Percentiles rank a stretch among this genome's conserved stretches.
phyloP scores from a whole-genome alignment of 257 asterid species.

The Handroanthus guayacan region DNA sequence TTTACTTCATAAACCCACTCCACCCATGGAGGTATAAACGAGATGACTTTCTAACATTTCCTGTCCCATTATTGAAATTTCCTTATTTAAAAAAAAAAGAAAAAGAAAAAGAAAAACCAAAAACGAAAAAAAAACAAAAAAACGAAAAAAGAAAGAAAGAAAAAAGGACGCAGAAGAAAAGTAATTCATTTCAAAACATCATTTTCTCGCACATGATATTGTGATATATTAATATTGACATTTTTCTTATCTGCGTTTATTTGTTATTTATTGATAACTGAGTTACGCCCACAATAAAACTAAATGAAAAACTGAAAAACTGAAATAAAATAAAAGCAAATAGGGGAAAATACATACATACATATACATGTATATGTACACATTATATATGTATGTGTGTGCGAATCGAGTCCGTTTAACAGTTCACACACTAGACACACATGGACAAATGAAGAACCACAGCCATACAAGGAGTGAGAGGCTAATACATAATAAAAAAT shows the following conservation, averaged over 20 bases:
- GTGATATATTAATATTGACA: too few species aligned
- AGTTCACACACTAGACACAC: neutral
- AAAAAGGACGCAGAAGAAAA: too few species aligned
- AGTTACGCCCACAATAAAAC: neutral
- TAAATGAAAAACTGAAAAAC: neutral
- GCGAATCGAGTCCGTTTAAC: neutral
- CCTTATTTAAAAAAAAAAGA: too few species aligned
- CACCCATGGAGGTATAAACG: constrained; percentile 11
- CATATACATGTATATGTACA: neutral
- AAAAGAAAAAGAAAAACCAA: too few species aligned
- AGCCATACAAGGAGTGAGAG: constrained; percentile 88
- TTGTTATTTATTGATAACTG: too few species aligned
- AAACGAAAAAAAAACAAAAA: too few species aligned
- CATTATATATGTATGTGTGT: neutral
- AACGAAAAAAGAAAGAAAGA: too few species aligned
- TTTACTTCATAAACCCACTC: neutral
- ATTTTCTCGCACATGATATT: too few species aligned
- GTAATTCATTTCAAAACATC: too few species aligned
- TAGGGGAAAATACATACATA: neutral
- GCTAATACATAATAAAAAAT: constrained; percentile 66
- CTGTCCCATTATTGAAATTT: constrained; percentile 8
- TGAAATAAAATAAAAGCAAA: neutral
- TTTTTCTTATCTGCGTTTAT: too few species aligned
- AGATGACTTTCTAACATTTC: constrained; percentile 11
- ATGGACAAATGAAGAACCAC: constrained; percentile 40